Base-by-base conservation (phyloP, 1,284 basidiomycete genomes). In the Laetiporus sulphureus region DNA sequence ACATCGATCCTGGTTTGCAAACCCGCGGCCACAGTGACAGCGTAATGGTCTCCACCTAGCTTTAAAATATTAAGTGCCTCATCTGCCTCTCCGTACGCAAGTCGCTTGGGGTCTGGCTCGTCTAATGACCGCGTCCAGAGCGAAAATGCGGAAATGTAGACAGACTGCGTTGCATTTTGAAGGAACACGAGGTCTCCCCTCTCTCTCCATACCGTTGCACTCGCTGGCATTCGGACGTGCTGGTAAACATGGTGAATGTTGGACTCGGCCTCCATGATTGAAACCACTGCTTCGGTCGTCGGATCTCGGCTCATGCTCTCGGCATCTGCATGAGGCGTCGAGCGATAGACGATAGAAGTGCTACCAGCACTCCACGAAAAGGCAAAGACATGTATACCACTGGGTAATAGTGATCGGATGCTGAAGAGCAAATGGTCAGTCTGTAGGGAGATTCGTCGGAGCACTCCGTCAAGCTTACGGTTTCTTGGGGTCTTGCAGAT, bases 281-380 rank as follows among this genome's bases (percentile, higher is more conserved):
- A 20, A 10, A 45, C 35, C 3, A 45, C 18, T 12, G 27, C 39
- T 19, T 45, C 44, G 13, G 15, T 32, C 3, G 39, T 22, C 6
- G 30, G 35, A 2, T 24, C 20, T n/a, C n/a, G n/a, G n/a, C n/a
- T 22, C 5, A 18, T 12, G 19, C 39, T 29, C n/a, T 45, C 44
- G 12, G 20, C 5, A 30, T 45, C 44, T 18, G 39, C 18, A 30
- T 45, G 44, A 21, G 5, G 25, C 21, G 13, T 15, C 19, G 25
- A 16, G 7, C 44, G 44, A 23, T 32, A 45, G 8, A 41, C 18
- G 21, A 45, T 37, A 2, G 44, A 36, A 11, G 34, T 10, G 30
- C 39, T 41, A 25, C 41, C 36, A 2, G 44, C 34, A 15, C 39
- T 29, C 44, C 44, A 45, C 4, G 29, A 5, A 31, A 41, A 45